These are phyloP conservation scores for Boletus reticulatus DNA, from an alignment of 768 basidiomycete species.

Conservation along the genomic window DNA sequence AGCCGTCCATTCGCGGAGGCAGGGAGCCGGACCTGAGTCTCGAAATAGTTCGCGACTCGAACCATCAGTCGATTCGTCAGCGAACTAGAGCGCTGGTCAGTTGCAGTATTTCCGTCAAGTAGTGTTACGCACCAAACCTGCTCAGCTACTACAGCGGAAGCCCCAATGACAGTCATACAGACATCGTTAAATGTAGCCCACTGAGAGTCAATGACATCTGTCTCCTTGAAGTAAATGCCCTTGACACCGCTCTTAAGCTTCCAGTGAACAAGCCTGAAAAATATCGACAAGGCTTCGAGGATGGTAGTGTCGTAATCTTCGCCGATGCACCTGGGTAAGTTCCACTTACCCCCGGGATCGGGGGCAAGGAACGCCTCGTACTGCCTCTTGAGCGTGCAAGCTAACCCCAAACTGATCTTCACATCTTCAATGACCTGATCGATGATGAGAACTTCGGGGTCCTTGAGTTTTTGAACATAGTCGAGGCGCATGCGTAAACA, in stretches of 20 bases:
- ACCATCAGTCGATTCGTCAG: conserved; percentile 91
- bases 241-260: conserved; percentile 92
- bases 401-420: conserved; percentile 85
- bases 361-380: conserved; percentile 90
- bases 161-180: conserved; percentile 81
- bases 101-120: not conserved
- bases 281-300: conserved; percentile 79
- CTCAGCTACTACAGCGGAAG: conserved; percentile 90
- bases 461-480: conserved; percentile 82
- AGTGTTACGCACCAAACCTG: conserved; percentile 75
- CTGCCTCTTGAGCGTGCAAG: conserved; percentile 93
- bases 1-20: conserved; percentile 36
- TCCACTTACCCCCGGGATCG: conserved; percentile 87
- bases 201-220: conserved; percentile 94
- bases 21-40: conserved; percentile 85
- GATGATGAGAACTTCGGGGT: conserved; percentile 86
- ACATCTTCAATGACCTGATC: conserved; percentile 94
- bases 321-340: conserved; percentile 81
- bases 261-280: conserved; percentile 94
- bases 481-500: conserved; percentile 86
- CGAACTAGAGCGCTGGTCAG: conserved; percentile 48
- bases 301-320: conserved; percentile 90
- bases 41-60: conserved; percentile 91
- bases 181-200: conserved; percentile 95
- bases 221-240: conserved; percentile 96